Base-by-base conservation (phyloP, 352 stramenopile species). In the Pythium vanterpoolii region DNA sequence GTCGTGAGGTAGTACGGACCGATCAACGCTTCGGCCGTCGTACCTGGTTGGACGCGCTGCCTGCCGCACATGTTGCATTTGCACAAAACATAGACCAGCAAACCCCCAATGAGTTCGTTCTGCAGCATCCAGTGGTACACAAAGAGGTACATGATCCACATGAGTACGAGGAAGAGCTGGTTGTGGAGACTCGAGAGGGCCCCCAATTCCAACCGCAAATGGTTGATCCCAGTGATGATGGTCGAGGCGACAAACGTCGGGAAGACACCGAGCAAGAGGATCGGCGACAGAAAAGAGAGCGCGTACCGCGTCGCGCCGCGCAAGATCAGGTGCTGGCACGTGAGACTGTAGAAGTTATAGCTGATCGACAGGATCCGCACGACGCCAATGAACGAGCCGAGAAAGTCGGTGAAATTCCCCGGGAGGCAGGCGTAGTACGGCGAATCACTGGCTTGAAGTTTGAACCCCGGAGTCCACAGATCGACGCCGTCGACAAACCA, bases 261-360 rank as follows among this genome's bases (percentile, higher is more conserved):
- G 1, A 69, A 9, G 2, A 69, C 23, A 2, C 61, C 61, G 6
- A 64, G 47, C 13, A 69, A 13, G 21, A 61, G 14, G 1, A 69
- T 56, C 7, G 39, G 33, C 10, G 47, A 33, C 10, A 55, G 6
- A 19, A 60, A 64, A 3, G 49, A 26, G 4, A n/a, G 42, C 13
- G 30, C 40, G 24, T 53, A 60, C 0, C 54, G 51, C 1, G 61
- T 69, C 11, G 55, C 47, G 16, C 61, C 55, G 4, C 52, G 44
- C 8, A 56, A 23, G n/a, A 61, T 53, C 24, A 57, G n/a, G 23
- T 57, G 54, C 42, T 58, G 55, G 19, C 34, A 60, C 23, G 62
- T 69, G 48, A 69, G 36, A 33, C 49, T 60, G 21, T 61, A 64
- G 11, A 69, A 55, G 42, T 63, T 69, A 49, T 69, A 69, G 23